Evolutionary conservation across 305 asterid species (phyloP).

Genomic region (Solanum hybrid): DNA sequence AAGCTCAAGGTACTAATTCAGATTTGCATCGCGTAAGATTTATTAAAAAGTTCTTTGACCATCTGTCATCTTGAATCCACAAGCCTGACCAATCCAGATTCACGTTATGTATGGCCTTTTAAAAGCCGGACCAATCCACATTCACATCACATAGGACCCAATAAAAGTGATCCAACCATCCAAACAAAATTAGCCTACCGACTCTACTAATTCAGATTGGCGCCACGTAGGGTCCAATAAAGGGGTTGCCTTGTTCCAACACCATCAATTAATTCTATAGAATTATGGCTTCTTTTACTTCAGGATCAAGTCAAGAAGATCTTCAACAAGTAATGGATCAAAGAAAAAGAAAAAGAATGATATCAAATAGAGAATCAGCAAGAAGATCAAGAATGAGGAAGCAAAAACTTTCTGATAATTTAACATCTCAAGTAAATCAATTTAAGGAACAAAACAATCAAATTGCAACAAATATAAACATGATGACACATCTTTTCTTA

Average conservation of each 20-base stretch:
- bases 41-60: not conserved
- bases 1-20: not conserved
- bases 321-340: not conserved
- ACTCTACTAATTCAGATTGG: not conserved
- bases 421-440: no score
- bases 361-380: no score
- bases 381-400: no score
- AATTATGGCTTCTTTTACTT: not conserved
- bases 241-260: not conserved
- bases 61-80: not conserved
- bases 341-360: no score
- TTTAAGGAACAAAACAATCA: no score
- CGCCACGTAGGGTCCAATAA: not conserved
- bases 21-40: not conserved
- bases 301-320: constrained; percentile 25
- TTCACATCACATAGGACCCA: not conserved
- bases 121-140: not conserved
- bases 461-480: no score
- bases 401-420: no score
- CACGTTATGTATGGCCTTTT: not conserved
- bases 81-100: not conserved
- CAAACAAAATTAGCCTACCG: not conserved
- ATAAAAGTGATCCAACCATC: not conserved
- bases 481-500: no score
- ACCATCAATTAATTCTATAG: not conserved